A percentile compares a stretch with the other conserved stretches of the same genome.
Evolutionary conservation across 805 yeast genomes (phyloP).

Genomic region (Hanseniaspora pseudoguilliermondii): DNA sequence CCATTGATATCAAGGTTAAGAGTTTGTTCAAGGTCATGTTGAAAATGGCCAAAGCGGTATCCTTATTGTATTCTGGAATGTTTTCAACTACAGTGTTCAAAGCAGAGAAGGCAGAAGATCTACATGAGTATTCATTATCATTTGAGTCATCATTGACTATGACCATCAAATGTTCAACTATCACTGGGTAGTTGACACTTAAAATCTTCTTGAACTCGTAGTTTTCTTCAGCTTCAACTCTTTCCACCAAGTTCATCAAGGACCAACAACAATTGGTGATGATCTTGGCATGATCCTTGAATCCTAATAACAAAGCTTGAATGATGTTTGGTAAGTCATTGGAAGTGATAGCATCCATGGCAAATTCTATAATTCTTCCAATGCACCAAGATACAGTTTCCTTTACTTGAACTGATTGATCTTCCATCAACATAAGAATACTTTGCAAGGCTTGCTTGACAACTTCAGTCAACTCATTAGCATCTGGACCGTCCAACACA

Average conservation of each 20-base stretch:
- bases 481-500: constrained; percentile 85
- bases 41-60: constrained; percentile 59
- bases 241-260: constrained; percentile 80
- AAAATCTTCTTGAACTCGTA: constrained; percentile 34
- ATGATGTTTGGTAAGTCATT: constrained; percentile 55
- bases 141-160: constrained; percentile 9
- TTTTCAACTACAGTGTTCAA: constrained; percentile 67
- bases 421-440: constrained; percentile 59
- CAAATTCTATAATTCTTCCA: constrained; percentile 87
- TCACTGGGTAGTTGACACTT: constrained; percentile 16
- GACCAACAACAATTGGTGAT: constrained; percentile 98
- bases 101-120: constrained; percentile 96
- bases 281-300: constrained; percentile 83
- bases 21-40: constrained; percentile 60
- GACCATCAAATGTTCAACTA: constrained; percentile 13
- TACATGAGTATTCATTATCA: constrained; percentile 75
- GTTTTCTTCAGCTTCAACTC: constrained; percentile 32
- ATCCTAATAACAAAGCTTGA: constrained; percentile 63
- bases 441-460: constrained; percentile 77
- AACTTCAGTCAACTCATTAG: constrained; percentile 49
- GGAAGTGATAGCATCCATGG: constrained; percentile 60
- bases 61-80: constrained; percentile 58
- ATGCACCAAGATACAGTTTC: constrained; percentile 98
- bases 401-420: constrained; percentile 69
- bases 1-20: constrained; percentile 52